Evolutionary conservation across 352 stramenopile species (phyloP), one percentile per base, ranked within the genome.

Genomic region (Pythium folliculosum): DNA sequence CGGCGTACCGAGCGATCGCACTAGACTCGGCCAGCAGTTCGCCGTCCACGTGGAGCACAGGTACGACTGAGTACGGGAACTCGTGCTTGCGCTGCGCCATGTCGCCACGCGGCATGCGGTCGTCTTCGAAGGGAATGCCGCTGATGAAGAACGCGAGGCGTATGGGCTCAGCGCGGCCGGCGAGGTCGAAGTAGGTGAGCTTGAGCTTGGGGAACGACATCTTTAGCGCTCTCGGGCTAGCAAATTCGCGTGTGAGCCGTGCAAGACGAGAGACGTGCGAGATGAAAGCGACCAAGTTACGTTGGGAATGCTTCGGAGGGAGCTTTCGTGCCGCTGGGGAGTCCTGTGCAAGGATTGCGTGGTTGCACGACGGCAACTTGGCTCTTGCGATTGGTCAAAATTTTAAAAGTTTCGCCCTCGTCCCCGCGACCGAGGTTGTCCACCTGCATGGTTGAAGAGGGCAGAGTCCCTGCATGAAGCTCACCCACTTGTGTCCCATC

Each of bases 161-260:
- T 12, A 77, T 74, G 19, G 84, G 57, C 70, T 92, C 85, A 0
- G 68, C 87, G 25, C 80, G 78, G 1, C 77, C 82, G 0, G 70
- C 17, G 37, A 78, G 67, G 19, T 75, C 63, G 54, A 95, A 92
- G 69, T 94, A 95, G 49, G 73, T 87, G 17, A 95, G 65, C 72
- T 87, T 84, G 30, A 89, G 63, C 13, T 74, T 56, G 27, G 22
- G 50, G 22, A 17, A 40, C 23, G 16, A 9, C 47, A 53, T 53
- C 43, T 10, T 53, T 53, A 6, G 47, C 35, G 35, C 12, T 40
- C 35, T 40, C 6, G 35, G 35, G 6, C 35, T 40, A 12, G 35
- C 6, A 12, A 12, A 12, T 6, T 40, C 35, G 35, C 7, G 40
- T n/a, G 13, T 21, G n/a, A 56, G 47, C 35, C 35, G 35, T 12